Base-by-base conservation (phyloP, 2,329 filamentous ascomycete genomes). In the Colletotrichum liriopes region DNA sequence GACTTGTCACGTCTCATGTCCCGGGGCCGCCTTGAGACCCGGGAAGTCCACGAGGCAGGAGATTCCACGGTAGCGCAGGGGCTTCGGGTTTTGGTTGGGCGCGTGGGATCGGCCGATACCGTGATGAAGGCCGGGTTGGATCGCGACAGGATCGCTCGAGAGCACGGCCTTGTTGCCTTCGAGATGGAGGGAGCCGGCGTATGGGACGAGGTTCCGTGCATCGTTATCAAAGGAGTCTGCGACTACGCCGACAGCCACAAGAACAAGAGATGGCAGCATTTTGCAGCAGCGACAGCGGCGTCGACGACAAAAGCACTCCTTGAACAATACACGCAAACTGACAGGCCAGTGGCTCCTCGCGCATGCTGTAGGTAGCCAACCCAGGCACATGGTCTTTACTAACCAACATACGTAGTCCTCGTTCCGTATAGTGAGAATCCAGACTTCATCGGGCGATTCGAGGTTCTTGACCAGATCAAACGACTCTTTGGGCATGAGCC, bases 41-140 rank as follows among this genome's bases (percentile, higher is more conserved):
- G n/a, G 8, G 32, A 8, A 54, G 12, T 0, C 29, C 26, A 7
- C 11, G 41, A 32, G 32, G n/a, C 1, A 12, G 16, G 2, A 35
- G 18, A 35, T 5, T 8, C n/a, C 62, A 23, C 29, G 14, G 5
- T 60, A 60, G 0, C 49, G 9, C 26, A n/a, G 1, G 32, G 35
- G 47, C 35, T 49, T n/a, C 29, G 23, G 3, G 16, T 59, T 0
- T 59, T 68, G 0, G 4, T 63, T 1, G 68, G 68, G 0, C 26
- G 39, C 6, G n/a, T 62, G 32, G 79, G 74, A 20, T 78, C 78
- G 20, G 77, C 76, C 23, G 75, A 83, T 60, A 72, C 75, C n/a
- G 77, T 83, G 18, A 79, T 84, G 74, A 80, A 79, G 29, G 75
- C 76, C 7, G 49, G 47, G 0, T 6, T 35, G 2, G 32, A 71